A percentile compares a stretch with the other conserved stretches of the same genome.
phyloP scores from a whole-genome alignment of 1,284 basidiomycete species.

The Cutaneotrichosporon sp. region DNA sequence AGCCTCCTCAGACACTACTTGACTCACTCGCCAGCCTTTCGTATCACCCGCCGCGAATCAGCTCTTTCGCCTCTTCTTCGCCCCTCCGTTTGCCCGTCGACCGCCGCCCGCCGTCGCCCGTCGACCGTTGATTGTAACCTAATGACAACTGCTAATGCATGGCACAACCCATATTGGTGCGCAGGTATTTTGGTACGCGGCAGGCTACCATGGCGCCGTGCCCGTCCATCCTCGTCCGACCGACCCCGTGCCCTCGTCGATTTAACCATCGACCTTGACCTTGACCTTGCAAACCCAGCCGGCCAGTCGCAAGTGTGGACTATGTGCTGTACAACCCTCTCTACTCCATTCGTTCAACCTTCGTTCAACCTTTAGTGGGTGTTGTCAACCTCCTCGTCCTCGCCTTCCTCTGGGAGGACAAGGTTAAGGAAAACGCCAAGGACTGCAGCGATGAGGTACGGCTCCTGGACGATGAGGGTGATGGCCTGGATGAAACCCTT shows the following conservation, averaged over 20 bases:
- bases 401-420: background rate
- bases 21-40: background rate
- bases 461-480: constrained; percentile 73
- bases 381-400: background rate
- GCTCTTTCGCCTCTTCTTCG: background rate
- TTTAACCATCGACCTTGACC: too few species aligned
- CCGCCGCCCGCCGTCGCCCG: background rate
- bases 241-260: background rate
- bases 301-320: background rate
- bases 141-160: constrained; percentile 1
- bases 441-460: constrained; percentile 40
- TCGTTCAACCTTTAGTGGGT: background rate
- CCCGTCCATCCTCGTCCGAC: background rate
- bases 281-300: too few species aligned
- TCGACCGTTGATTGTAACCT: background rate
- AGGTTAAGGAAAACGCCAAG: constrained; percentile 34
- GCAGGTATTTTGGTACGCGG: background rate
- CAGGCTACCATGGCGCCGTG: background rate
- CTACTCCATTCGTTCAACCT: background rate
- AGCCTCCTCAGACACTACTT: background rate
- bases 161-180: background rate
- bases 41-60: background rate
- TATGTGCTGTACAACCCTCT: background rate
- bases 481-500: constrained; percentile 73
- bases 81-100: background rate